These are phyloP conservation scores for Geotrichum siamense DNA, from an alignment of 1,139 yeast genomes.

Conservation along the genomic window DNA sequence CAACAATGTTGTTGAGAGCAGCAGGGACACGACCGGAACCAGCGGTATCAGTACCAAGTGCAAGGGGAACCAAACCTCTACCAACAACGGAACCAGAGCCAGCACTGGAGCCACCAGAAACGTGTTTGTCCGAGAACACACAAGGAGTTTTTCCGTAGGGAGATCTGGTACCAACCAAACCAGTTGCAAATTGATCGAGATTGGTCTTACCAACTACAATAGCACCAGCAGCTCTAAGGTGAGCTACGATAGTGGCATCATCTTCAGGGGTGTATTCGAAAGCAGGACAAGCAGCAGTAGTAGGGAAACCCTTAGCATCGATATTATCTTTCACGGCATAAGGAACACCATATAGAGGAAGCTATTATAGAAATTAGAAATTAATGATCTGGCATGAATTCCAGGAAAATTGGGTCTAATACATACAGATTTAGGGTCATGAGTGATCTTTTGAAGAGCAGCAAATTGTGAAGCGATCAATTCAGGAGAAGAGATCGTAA, in stretches of 20 bases:
- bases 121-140: slow-evolving; percentile 67
- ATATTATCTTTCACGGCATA: slow-evolving; percentile 92
- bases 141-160: slow-evolving; percentile 87
- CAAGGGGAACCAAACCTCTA: slow-evolving; percentile 77
- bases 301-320: slow-evolving; percentile 70
- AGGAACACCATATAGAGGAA: slow-evolving; percentile 85
- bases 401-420: not conserved
- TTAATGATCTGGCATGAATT: not conserved
- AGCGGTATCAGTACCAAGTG: slow-evolving; percentile 97
- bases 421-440: slow-evolving; percentile 39
- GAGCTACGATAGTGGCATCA: slow-evolving; percentile 67
- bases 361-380: slow-evolving; percentile 17
- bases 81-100: slow-evolving; percentile 93
- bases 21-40: slow-evolving; percentile 98
- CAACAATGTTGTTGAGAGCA: slow-evolving; percentile 83
- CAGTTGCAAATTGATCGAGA: slow-evolving; percentile 94
- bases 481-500: slow-evolving; percentile 57
- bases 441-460: slow-evolving; percentile 40
- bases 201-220: slow-evolving; percentile 88
- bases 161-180: slow-evolving; percentile 88
- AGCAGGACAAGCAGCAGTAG: slow-evolving; percentile 95
- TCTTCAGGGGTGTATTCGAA: slow-evolving; percentile 56
- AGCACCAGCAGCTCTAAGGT: slow-evolving; percentile 78
- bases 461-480: slow-evolving; percentile 71
- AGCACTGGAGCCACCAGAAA: slow-evolving; percentile 90